phyloP scores from a whole-genome alignment of 2,329 filamentous ascomycete species.

The Arthroderma sp. region DNA sequence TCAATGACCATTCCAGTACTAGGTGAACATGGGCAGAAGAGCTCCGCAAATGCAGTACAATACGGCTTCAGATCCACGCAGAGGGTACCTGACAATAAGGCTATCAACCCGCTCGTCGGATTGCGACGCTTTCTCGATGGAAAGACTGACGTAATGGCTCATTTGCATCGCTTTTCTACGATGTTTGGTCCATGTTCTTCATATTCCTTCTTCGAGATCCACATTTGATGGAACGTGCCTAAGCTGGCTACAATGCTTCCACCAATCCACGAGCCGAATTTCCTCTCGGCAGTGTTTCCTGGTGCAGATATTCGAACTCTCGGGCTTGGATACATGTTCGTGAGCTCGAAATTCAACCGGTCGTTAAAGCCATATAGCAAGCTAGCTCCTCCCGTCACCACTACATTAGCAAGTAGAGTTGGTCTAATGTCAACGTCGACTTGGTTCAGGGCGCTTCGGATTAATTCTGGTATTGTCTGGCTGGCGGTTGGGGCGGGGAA shows the following conservation, averaged over 20 bases:
- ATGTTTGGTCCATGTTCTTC: slow-evolving; percentile 85
- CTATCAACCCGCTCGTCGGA: not conserved
- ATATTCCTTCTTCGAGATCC: slow-evolving; percentile 95
- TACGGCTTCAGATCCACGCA: too few relatives aligned
- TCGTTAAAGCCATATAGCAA: slow-evolving; percentile 88
- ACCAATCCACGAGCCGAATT: slow-evolving; percentile 91
- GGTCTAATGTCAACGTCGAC: slow-evolving; percentile 84
- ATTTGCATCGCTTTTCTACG: slow-evolving; percentile 95
- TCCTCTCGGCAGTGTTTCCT: slow-evolving; percentile 72
- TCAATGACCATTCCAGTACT: too few relatives aligned
- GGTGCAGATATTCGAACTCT: slow-evolving; percentile 82
- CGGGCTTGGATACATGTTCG: slow-evolving; percentile 67
- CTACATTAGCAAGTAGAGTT: slow-evolving; percentile 73
- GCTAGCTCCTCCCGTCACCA: slow-evolving; percentile 79
- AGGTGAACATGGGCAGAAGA: too few relatives aligned
- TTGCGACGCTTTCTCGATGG: not conserved
- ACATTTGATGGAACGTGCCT: slow-evolving; percentile 98
- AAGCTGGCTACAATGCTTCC: slow-evolving; percentile 90
- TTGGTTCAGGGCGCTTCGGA: slow-evolving; percentile 61
- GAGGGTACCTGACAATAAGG: too few relatives aligned
- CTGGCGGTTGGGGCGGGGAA: slow-evolving; percentile 49
- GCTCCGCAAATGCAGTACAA: too few relatives aligned
- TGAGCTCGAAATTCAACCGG: slow-evolving; percentile 73
- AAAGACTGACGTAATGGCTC: slow-evolving; percentile 13
- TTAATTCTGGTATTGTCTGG: slow-evolving; percentile 73